Evolutionary conservation across 2,329 filamentous ascomycete species (phyloP), one percentile per base, ranked within the genome.

Genomic region (Cladosporium austrohemisphaericum): DNA sequence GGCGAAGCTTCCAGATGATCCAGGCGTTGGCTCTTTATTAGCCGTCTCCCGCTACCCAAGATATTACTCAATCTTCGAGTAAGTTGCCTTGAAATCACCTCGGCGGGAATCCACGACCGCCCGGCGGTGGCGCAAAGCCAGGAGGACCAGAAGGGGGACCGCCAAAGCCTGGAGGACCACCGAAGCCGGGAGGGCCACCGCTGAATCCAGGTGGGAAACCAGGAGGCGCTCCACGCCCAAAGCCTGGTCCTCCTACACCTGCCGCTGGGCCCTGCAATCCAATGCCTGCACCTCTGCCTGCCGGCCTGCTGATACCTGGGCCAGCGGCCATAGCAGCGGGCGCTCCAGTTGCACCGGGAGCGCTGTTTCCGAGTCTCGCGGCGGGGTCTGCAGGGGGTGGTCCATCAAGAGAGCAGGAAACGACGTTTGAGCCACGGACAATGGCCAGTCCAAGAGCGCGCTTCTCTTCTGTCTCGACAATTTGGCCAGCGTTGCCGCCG

Each of bases 371-470:
- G 55, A 98, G 80, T 71, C 93, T 82, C 41, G 92, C 84, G 60
- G 90, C 88, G 48, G 93, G 92, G 64, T 98, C 93, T 62, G 91
- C 88, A 8, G 94, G 92, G 38, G 93, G 93, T 49, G 93, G 92
- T 51, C 92, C 94, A 66, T 98, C 94, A 56, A 96, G 91, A 7
- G 92, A 95, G 54, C 95, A 81, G 18, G 91, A 95, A 55, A 98
- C 88, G 55, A 98, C 93, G 60, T 95, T 87, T 50, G 91, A 89
- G 63, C 93, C 93, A 63, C 93, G 89, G 55, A 98, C 82, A 61
- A 98, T 98, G 14, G 88, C 91, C 57, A 98, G 78, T 51, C 93
- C 93, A 28, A 98, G 81, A n/a, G 90, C 95, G 64, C 93, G 86
- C 79, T 97, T 97, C 75, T 97, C 93, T 73, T 98, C 92, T 11